Base-by-base conservation (phyloP, 768 basidiomycete species). In the Lanmaoa pseudosensibilis region DNA sequence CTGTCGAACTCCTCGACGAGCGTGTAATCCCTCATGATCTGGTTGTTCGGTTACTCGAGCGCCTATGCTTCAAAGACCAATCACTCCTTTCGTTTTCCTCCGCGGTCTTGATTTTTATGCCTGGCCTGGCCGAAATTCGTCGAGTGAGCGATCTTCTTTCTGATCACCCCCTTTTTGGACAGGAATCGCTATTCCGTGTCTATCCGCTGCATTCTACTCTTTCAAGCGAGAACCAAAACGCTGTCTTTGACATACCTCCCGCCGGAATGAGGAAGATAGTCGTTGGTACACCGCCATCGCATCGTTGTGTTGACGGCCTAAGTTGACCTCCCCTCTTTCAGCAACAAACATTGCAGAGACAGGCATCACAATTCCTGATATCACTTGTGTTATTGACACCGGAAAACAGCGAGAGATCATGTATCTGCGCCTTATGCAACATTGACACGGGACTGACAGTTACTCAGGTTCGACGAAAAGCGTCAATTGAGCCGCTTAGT, bases 321-420 rank as follows among this genome's bases (percentile, higher is more conserved):
- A 45, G 25, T 44, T 57, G 38, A 54, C 52, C 18, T 59, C 5
- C 13, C 11, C 16, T 52, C 18, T 41, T 25, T 36, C 46, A 93
- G 91, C 91, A 3, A 93, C 92, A 34, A 93, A 96, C 66, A 93
- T 95, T 63, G 90, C 93, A 16, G 96, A 99, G 73, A 99, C 96
- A 15, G 96, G 96, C 63, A 92, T 99, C 52, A 99, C 97, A 2
- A 99, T 99, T 53, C 96, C 96, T 7, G 97, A 99, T 64, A 91
- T 97, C 56, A 96, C 94, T 10, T 94, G 93, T 62, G 96, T 98
- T 23, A 93, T 98, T 57, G 96, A 99, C 67, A 84, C 87, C 0
- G 94, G 95, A 46, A 94, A 91, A 65, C 94, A 97, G 69, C 82
- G 92, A 61, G 94, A 97, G 75, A 97, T 97, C 88, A 84, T 88